Evolutionary conservation across 805 yeast genomes (phyloP).

Genomic region (Schwanniomyces vanrijiae): DNA sequence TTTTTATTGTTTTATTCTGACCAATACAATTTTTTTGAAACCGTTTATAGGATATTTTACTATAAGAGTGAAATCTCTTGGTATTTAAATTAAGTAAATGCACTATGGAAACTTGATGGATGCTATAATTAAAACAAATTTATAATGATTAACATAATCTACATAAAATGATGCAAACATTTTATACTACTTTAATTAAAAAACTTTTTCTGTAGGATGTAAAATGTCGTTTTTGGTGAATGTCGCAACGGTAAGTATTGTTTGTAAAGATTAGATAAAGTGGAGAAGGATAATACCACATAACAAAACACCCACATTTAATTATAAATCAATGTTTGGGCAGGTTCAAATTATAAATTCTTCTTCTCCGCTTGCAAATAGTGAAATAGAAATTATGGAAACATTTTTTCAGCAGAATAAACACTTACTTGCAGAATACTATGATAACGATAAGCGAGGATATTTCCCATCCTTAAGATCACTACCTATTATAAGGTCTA

Average conservation of each 20-base stretch:
- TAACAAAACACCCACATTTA: not conserved
- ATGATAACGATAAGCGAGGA: not conserved
- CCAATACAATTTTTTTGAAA: not conserved
- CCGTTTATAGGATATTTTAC: conserved; percentile 2
- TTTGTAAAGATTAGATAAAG: not conserved
- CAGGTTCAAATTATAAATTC: not conserved
- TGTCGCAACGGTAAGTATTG: not conserved
- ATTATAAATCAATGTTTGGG: not conserved
- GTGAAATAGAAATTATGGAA: conserved; percentile 4
- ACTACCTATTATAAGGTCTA: conserved; percentile 17
- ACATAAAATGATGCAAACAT: not conserved
- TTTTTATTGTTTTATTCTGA: not conserved
- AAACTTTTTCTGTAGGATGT: not conserved
- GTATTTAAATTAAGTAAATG: not conserved
- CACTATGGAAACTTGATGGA: conserved; percentile 7
- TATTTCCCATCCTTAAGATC: conserved; percentile 8
- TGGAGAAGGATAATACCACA: not conserved
- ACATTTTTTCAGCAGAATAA: conserved; percentile 4
- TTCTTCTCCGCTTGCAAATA: not conserved
- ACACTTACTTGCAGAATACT: conserved; percentile 1
- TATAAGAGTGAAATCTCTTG: conserved; percentile 9
- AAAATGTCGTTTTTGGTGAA: not conserved
- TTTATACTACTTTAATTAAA: not conserved
- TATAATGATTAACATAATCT: not conserved
- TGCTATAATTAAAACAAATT: not conserved